Evolutionary conservation across 2,329 filamentous ascomycete species (phyloP).

Genomic region (Fusarium graminum): DNA sequence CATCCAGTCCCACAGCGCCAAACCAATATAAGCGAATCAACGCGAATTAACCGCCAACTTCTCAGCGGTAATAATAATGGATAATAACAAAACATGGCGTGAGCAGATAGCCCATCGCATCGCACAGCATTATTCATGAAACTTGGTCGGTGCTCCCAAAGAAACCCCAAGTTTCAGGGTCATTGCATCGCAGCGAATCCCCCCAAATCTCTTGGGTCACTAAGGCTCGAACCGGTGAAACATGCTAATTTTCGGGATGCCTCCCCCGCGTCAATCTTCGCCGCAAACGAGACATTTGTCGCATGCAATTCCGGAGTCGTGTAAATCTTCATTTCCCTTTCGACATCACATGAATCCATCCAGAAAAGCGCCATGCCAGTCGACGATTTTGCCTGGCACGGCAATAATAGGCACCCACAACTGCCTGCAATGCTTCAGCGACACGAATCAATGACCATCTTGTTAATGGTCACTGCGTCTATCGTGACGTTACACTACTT

Average conservation of each 20-base stretch:
- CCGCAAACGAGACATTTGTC: slow-evolving; percentile 20
- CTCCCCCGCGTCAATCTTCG: slow-evolving; percentile 45
- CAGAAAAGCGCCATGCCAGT: slow-evolving; percentile 14
- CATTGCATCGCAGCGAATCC: slow-evolving; percentile 43
- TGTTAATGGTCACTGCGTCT: slow-evolving; percentile 5
- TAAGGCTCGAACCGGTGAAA: slow-evolving; percentile 37
- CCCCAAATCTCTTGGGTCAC: slow-evolving; percentile 24
- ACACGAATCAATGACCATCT: slow-evolving; percentile 5
- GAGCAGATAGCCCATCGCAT: background rate
- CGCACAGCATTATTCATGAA: slow-evolving; percentile 15
- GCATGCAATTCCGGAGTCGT: slow-evolving; percentile 17
- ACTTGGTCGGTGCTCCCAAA: slow-evolving; percentile 26
- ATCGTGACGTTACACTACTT: slow-evolving; percentile 13
- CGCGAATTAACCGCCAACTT: slow-evolving; percentile 38
- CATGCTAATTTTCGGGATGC: slow-evolving; percentile 42
- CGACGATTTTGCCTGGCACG: slow-evolving; percentile 1
- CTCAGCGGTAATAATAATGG: slow-evolving; percentile 26
- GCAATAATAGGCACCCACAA: background rate
- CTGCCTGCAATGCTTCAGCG: background rate
- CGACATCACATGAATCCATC: slow-evolving; percentile 9
- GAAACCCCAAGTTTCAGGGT: slow-evolving; percentile 42
- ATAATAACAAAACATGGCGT: slow-evolving; percentile 16
- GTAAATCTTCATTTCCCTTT: slow-evolving; percentile 40
- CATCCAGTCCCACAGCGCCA: slow-evolving; percentile 40
- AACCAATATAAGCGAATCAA: slow-evolving; percentile 19